Base-by-base conservation (phyloP, 495 filamentous ascomycete species). In the Margaritispora aquatica region DNA sequence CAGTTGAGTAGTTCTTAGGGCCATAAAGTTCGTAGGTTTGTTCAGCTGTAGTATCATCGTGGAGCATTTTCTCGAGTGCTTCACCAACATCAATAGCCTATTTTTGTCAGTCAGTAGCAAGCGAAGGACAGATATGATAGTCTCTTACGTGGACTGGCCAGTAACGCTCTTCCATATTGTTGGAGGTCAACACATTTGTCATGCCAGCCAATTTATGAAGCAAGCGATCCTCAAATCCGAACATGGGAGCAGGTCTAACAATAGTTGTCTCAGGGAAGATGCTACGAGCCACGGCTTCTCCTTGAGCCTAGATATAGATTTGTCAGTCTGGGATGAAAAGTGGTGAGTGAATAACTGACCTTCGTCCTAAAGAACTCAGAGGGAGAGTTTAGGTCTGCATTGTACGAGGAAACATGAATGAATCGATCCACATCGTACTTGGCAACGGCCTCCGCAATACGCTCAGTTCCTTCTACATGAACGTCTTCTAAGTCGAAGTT, bases 251-350 rank as follows among this genome's bases (percentile, higher is more conserved):
- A 38, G 94, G 94, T 51, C 94, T 85, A 64, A 99, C 94, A 68
- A 99, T 95, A 52, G 95, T 99, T 20, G 94, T 96, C 74, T 99
- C 94, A 13, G 94, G 95, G 78, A 92, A 99, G 72, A 99, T 96
- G 58, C 80, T 82, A 58, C 93, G 87, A 41, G 82, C 93, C 20
- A 93, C 83, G 68, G 87, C 78, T 75, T 99, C 94, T 62, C 87
- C 90, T 68, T 79, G 83, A 46, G 76, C 91, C 87, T 90, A 19
- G 22, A 41, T n/a, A 26, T n/a, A n/a, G n/a, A 23, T 17, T 58
- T 38, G 34, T 72, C 41, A 71, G 67, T 68, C 10, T 54, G 26
- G 7, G 24, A 54, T 21, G 17, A 38, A 44, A 26, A 19, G 48
- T 1, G 13, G 51, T 55, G 23, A 27, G 11, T 13, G 17, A 41